phyloP scores from a whole-genome alignment of 768 basidiomycete species.

The Fomitopsis serialis region DNA sequence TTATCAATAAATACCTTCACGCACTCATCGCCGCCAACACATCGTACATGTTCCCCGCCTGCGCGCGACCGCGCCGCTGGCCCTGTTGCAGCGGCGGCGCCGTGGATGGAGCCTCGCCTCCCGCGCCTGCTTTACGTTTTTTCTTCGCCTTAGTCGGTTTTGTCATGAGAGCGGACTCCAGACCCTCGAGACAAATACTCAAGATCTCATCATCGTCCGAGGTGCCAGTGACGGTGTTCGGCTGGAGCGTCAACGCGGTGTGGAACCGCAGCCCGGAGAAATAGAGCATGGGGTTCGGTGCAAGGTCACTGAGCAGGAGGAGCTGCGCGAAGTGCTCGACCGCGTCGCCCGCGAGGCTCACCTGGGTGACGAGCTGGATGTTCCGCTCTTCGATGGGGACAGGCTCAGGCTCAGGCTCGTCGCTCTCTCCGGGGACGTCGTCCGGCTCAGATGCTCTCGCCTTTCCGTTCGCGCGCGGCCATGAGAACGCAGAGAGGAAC shows the following conservation, averaged over 20 bases:
- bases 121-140: conserved; percentile 13
- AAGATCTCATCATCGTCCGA: conserved; percentile 31
- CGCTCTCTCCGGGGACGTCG: conserved; percentile 10
- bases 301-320: conserved; percentile 45
- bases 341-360: conserved; percentile 51
- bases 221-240: background rate
- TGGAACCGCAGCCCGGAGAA: conserved; percentile 66
- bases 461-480: no score
- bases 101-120: conserved; percentile 3
- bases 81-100: conserved; percentile 15
- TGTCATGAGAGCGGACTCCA: conserved; percentile 47
- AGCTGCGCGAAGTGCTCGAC: conserved; percentile 58
- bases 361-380: conserved; percentile 65
- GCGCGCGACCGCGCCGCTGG: conserved; percentile 9
- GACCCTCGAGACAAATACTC: conserved; percentile 40
- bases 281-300: conserved; percentile 39
- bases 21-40: conserved; percentile 36
- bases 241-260: conserved; percentile 35
- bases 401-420: no score
- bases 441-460: no score
- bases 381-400: conserved; percentile 50
- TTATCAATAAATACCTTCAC: conserved; percentile 11
- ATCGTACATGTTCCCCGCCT: conserved; percentile 32
- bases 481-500: conserved; percentile 48
- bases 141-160: conserved; percentile 40